phyloP scores from a whole-genome alignment of 305 asterid species.

The Stenogyne calaminthoides region DNA sequence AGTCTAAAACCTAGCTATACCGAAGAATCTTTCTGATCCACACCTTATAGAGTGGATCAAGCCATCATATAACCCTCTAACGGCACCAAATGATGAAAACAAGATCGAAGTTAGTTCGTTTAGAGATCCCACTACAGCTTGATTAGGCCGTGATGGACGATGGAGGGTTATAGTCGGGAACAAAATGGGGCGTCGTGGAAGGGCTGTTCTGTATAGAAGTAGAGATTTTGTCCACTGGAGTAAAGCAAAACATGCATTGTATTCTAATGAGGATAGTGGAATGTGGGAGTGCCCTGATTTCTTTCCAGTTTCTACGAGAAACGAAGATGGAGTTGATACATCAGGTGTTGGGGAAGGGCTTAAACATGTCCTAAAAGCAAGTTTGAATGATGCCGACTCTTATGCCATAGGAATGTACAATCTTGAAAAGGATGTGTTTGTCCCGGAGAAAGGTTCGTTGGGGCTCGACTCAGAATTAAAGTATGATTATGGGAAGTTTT shows the following conservation, averaged over 20 bases:
- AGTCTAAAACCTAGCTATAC: no score
- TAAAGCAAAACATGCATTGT: constrained; percentile 38
- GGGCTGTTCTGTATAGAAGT: constrained; percentile 41
- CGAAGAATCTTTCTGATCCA: no score
- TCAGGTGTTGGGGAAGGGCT: constrained; percentile 32
- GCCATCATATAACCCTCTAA: constrained; percentile 48
- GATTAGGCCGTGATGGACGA: constrained; percentile 48
- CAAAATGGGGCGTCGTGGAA: constrained; percentile 28
- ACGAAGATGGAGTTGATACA: constrained; percentile 46
- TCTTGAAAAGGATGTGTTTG: no score
- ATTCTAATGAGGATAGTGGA: constrained; percentile 38
- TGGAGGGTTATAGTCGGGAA: constrained; percentile 58
- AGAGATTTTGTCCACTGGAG: constrained; percentile 51
- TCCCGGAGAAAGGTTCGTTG: no score
- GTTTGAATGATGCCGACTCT: no score
- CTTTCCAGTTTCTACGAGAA: constrained; percentile 41
- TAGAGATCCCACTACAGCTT: constrained; percentile 62
- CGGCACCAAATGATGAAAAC: constrained; percentile 24
- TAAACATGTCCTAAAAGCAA: constrained; percentile 53
- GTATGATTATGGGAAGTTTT: no score
- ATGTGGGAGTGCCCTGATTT: constrained; percentile 73
- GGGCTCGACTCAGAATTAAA: no score
- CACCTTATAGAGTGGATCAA: constrained; percentile 68
- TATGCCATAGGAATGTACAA: no score
- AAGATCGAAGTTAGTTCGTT: constrained; percentile 38